These are phyloP conservation scores for Fusarium euwallaceae DNA, from an alignment of 2,329 filamentous ascomycete genomes.

Conservation along the genomic window DNA sequence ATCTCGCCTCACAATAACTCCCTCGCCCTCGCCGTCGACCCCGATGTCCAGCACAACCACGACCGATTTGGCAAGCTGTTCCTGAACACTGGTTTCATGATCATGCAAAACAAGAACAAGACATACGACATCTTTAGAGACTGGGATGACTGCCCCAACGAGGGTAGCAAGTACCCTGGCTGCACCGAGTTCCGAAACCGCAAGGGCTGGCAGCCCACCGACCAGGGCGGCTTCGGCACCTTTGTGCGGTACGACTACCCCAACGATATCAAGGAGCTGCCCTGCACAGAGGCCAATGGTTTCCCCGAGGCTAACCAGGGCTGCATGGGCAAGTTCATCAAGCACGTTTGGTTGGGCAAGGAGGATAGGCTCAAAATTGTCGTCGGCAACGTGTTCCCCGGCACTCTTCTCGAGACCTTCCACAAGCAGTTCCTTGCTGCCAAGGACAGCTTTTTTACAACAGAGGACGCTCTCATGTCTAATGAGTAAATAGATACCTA, in stretches of 20 bases:
- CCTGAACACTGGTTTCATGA: slow-evolving; percentile 67
- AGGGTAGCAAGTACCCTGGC: slow-evolving; percentile 53
- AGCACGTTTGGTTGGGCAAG: slow-evolving; percentile 60
- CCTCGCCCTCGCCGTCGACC: slow-evolving; percentile 58
- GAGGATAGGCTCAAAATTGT: slow-evolving; percentile 54
- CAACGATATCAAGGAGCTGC: slow-evolving; percentile 56
- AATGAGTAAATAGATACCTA: slow-evolving; percentile 3
- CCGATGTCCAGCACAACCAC: slow-evolving; percentile 53
- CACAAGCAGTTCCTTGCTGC: slow-evolving; percentile 53
- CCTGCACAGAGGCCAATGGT: slow-evolving; percentile 60
- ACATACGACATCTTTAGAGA: slow-evolving; percentile 63
- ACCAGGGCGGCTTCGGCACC: slow-evolving; percentile 60
- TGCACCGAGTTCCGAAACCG: slow-evolving; percentile 54
- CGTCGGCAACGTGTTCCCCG: slow-evolving; percentile 55
- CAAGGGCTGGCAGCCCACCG: slow-evolving; percentile 53
- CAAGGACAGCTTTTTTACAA: slow-evolving; percentile 50
- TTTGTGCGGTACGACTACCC: slow-evolving; percentile 58
- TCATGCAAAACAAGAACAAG: slow-evolving; percentile 64
- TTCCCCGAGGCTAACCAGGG: slow-evolving; percentile 55
- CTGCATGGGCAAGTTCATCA: slow-evolving; percentile 58
- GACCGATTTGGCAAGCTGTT: slow-evolving; percentile 57
- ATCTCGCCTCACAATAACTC: slow-evolving; percentile 55
- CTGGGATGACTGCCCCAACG: slow-evolving; percentile 60
- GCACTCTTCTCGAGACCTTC: slow-evolving; percentile 52
- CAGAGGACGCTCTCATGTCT: slow-evolving; percentile 1